A percentile compares a stretch with the other conserved stretches of the same genome.
Conservation (phyloP, 345 rosid genomes). For the Mercurialis annua region DNA sequence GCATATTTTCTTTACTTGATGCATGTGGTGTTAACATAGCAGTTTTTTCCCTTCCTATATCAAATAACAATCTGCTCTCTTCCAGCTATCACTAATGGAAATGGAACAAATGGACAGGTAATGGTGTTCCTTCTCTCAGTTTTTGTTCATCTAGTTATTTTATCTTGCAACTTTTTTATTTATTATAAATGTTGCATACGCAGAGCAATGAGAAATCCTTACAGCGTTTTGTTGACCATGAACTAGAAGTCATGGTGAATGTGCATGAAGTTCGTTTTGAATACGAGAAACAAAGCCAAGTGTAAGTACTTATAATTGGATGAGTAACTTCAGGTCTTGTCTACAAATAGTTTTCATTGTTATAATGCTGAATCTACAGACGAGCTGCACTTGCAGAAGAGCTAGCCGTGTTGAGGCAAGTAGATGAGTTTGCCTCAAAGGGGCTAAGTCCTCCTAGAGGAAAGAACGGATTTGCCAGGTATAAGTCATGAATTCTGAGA, state of each 20-base stretch:
- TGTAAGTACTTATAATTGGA: slow-evolving; percentile 49
- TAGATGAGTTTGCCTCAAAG: slow-evolving; percentile 79
- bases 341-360: slow-evolving; percentile 8
- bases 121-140: slow-evolving; percentile 5
- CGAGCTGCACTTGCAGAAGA: slow-evolving; percentile 96
- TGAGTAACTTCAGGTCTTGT: slow-evolving; percentile 6
- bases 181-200: slow-evolving; percentile 16
- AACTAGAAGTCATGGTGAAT: slow-evolving; percentile 98
- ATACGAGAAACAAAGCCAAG: slow-evolving; percentile 96
- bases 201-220: slow-evolving; percentile 88
- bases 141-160: background rate
- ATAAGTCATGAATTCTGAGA: slow-evolving; percentile 15
- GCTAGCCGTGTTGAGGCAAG: slow-evolving; percentile 82
- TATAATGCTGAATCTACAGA: slow-evolving; percentile 35
- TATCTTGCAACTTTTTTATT: slow-evolving; percentile 12
- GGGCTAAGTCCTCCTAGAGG: slow-evolving; percentile 92
- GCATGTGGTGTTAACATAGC: background rate
- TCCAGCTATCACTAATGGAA: slow-evolving; percentile 69
- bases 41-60: slow-evolving; percentile 1
- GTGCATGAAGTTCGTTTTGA: slow-evolving; percentile 98
- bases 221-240: slow-evolving; percentile 94
- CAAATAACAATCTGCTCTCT: slow-evolving; percentile 28
- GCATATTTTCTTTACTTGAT: slow-evolving; percentile 12
- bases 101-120: slow-evolving; percentile 86
- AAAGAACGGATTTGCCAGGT: slow-evolving; percentile 92